Conservation (phyloP, 352 stramenopile genomes). For the Phytopythium cucurbitacearum region DNA sequence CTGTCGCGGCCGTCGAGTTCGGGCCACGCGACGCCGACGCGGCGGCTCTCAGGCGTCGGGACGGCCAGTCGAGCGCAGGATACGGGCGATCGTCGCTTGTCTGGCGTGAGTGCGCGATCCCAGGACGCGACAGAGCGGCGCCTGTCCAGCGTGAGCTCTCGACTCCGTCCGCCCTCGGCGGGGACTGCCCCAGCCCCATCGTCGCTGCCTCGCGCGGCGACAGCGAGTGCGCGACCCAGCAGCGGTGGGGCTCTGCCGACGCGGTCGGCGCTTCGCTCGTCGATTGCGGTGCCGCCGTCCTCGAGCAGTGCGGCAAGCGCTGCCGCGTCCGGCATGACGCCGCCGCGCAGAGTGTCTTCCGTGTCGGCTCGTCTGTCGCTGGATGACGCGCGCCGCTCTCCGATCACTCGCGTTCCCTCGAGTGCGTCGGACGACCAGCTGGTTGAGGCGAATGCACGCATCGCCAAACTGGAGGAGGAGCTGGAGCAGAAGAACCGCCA, state of each 20-base stretch:
- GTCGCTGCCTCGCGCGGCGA: conserved; percentile 7
- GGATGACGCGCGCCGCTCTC: conserved; percentile 9
- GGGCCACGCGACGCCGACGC: conserved; percentile 2
- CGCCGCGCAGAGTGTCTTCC: conserved; percentile 6
- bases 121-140: background rate
- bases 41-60: conserved; percentile 3
- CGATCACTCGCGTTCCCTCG: conserved; percentile 11
- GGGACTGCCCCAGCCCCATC: conserved; percentile 3
- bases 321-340: conserved; percentile 15
- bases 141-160: conserved; percentile 5
- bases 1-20: conserved; percentile 14
- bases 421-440: conserved; percentile 38
- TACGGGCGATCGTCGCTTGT: conserved; percentile 29
- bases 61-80: conserved; percentile 27
- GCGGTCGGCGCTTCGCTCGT: conserved; percentile 11
- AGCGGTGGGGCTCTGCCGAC: background rate
- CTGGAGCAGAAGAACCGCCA: conserved; percentile 66
- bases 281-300: conserved; percentile 6
- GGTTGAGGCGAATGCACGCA: conserved; percentile 36
- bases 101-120: conserved; percentile 14
- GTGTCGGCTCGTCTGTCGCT: conserved; percentile 22
- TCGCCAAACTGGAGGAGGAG: conserved; percentile 61
- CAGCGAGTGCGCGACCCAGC: conserved; percentile 3
- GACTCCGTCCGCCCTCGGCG: conserved; percentile 7
- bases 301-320: background rate